Percentiles rank a stretch among this genome's conserved stretches.
Conservation (phyloP, 805 yeast species). For the Candida verbasci region DNA sequence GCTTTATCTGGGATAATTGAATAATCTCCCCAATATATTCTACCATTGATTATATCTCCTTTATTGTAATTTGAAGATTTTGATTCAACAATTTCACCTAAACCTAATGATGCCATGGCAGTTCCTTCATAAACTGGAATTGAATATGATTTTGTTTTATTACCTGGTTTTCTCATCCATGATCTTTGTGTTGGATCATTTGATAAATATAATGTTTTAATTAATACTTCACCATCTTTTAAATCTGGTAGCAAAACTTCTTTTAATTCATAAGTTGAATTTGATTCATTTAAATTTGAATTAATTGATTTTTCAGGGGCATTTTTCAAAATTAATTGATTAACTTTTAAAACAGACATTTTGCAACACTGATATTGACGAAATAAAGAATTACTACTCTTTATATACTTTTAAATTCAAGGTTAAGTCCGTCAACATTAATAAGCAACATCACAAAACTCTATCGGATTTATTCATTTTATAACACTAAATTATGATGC, state of each 20-base stretch:
- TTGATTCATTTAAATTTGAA: conserved; percentile 15
- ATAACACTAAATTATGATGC: no score
- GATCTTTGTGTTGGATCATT: conserved; percentile 62
- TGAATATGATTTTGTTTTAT: conserved; percentile 26
- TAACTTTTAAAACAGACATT: conserved; percentile 1
- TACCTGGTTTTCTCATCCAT: conserved; percentile 43
- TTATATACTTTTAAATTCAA: no score
- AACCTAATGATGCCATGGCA: conserved; percentile 41
- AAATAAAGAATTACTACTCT: no score
- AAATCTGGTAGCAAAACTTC: conserved; percentile 13
- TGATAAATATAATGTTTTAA: conserved; percentile 45
- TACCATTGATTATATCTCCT: conserved; percentile 33
- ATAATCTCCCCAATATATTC: conserved; percentile 47
- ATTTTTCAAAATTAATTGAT: conserved; percentile 17
- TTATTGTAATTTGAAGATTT: conserved; percentile 29
- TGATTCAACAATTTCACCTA: conserved; percentile 48
- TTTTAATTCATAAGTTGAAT: conserved; percentile 24
- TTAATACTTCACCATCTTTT: conserved; percentile 37
- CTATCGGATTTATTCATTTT: no score
- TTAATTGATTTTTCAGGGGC: conserved; percentile 19
- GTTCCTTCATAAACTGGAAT: conserved; percentile 41
- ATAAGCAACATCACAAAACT: no score
- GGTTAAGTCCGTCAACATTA: no score
- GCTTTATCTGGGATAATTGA: conserved; percentile 24
- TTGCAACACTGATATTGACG: no score